Evolutionary conservation across 2,329 filamentous ascomycete species (phyloP).

Genomic region (Fusarium luffae): DNA sequence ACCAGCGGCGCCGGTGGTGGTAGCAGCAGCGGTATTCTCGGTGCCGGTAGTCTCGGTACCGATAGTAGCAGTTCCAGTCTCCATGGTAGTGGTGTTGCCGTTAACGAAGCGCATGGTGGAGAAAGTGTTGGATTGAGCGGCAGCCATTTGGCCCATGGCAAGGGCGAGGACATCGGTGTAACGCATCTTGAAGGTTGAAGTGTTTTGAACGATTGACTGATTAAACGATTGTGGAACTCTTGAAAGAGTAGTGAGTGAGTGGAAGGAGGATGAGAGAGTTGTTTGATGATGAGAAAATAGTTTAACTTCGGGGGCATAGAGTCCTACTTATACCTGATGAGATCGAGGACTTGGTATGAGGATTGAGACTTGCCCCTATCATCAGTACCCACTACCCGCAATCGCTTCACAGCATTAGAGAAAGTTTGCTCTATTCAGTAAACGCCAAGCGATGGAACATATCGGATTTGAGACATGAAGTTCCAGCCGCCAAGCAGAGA

Average conservation of each 20-base stretch:
- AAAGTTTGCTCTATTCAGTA: background rate
- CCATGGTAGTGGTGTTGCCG: background rate
- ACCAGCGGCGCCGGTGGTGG: constrained; percentile 11
- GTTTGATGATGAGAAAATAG: constrained; percentile 35
- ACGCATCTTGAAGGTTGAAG: constrained; percentile 45
- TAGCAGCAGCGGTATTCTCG: background rate
- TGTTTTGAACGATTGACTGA: constrained; percentile 36
- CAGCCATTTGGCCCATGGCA: constrained; percentile 46
- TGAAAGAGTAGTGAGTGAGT: constrained; percentile 43
- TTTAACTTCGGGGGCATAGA: constrained; percentile 8
- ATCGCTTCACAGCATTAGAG: background rate
- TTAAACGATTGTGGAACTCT: constrained; percentile 43
- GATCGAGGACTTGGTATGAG: background rate
- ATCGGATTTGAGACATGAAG: background rate
- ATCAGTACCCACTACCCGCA: background rate
- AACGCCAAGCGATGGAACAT: background rate
- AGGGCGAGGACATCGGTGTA: constrained; percentile 45
- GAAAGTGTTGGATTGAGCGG: constrained; percentile 33
- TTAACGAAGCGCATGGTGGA: constrained; percentile 5
- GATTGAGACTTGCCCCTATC: background rate
- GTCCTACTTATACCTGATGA: constrained; percentile 42
- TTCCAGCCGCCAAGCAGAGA: background rate
- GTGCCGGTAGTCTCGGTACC: constrained; percentile 2
- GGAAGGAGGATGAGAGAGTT: constrained; percentile 44
- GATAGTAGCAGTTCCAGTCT: background rate